Evolutionary conservation across 2,329 filamentous ascomycete genomes (phyloP).

Genomic region (Phoma sp.): DNA sequence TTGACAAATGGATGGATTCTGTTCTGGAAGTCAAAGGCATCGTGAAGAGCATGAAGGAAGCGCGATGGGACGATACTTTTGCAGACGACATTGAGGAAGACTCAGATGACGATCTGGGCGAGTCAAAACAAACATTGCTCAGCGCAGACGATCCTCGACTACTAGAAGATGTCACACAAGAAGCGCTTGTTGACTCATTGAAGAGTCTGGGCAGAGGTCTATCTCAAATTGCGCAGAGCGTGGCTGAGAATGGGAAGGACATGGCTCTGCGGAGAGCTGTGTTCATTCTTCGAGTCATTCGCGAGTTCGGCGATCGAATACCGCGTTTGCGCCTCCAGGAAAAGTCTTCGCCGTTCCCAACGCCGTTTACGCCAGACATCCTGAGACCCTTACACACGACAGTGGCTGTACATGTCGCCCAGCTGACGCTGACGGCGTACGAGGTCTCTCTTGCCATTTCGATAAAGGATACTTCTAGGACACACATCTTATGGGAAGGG

Average conservation of each 20-base stretch:
- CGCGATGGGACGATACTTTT: constrained; percentile 77
- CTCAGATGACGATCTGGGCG: constrained; percentile 74
- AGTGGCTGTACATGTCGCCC: constrained; percentile 63
- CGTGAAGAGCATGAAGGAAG: constrained; percentile 69
- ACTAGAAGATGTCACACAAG: constrained; percentile 65
- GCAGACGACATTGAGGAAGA: constrained; percentile 74
- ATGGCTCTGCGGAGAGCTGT: constrained; percentile 51
- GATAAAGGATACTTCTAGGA: constrained; percentile 60
- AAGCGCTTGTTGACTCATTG: constrained; percentile 64
- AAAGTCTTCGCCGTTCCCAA: constrained; percentile 31
- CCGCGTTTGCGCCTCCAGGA: constrained; percentile 39
- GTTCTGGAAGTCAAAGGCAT: constrained; percentile 71
- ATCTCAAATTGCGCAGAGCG: constrained; percentile 58
- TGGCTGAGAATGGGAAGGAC: constrained; percentile 58
- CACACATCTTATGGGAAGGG: constrained; percentile 80
- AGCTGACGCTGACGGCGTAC: constrained; percentile 53
- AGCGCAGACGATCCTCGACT: constrained; percentile 74
- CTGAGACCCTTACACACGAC: constrained; percentile 69
- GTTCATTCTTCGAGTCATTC: constrained; percentile 75
- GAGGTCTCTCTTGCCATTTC: constrained; percentile 53
- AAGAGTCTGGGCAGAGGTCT: constrained; percentile 64
- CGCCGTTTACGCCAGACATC: constrained; percentile 54
- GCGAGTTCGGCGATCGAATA: constrained; percentile 71
- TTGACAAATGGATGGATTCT: constrained; percentile 75
- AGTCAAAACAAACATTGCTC: constrained; percentile 69